These are phyloP conservation scores for Panaeolus papilionaceus DNA, from an alignment of 768 basidiomycete genomes.

Conservation along the genomic window DNA sequence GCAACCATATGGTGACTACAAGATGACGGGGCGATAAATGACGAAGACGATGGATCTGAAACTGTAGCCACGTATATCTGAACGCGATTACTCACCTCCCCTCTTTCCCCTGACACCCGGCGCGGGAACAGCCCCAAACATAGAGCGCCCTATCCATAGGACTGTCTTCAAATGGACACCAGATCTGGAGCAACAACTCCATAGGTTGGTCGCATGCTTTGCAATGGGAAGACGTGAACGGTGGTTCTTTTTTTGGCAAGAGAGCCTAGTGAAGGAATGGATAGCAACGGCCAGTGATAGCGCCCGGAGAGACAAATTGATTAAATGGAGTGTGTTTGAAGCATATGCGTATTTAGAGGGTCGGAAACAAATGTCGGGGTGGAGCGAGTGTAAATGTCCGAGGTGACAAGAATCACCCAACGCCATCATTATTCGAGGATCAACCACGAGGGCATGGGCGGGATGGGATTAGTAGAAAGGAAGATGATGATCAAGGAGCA, in stretches of 20 bases:
- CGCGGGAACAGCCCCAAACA: conserved; percentile 80
- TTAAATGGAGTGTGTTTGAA: conserved; percentile 2
- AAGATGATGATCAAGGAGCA: background rate
- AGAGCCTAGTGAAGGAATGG: conserved; percentile 61
- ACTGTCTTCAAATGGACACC: conserved; percentile 89
- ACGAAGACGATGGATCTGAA: background rate
- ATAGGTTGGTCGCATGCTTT: conserved; percentile 72
- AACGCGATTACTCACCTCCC: conserved; percentile 66
- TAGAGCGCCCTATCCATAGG: conserved; percentile 86
- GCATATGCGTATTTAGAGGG: background rate
- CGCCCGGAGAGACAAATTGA: background rate
- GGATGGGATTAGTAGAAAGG: background rate
- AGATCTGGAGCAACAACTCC: conserved; percentile 87
- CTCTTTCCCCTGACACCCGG: conserved; percentile 73
- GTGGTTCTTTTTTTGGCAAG: conserved; percentile 66
- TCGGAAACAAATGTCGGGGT: background rate
- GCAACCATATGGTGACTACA: background rate
- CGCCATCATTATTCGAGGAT: background rate
- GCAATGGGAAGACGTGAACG: conserved; percentile 71
- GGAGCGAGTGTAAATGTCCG: conserved; percentile 5
- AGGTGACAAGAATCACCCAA: background rate
- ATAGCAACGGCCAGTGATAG: conserved; percentile 1
- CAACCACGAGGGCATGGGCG: background rate
- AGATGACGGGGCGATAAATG: background rate
- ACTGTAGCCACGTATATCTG: background rate